Base-by-base conservation (phyloP, 202 grass and related monocot species). In the Elaeis oleifera region DNA sequence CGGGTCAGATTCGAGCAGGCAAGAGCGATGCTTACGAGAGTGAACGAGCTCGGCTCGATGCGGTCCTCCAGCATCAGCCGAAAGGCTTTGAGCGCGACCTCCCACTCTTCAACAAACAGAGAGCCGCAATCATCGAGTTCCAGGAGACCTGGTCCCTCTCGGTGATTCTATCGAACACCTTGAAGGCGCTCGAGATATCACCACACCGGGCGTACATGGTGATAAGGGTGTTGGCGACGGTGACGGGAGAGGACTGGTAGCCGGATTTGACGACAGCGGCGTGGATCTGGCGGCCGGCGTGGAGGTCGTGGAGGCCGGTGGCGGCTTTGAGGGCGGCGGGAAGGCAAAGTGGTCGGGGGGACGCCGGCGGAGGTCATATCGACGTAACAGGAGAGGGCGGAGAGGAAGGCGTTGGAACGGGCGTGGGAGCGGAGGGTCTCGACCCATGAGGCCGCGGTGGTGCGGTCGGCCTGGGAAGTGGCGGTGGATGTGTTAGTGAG, bases 121-220 rank as follows among this genome's bases (percentile, higher is more conserved):
- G 84, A 5, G 74, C 79, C 32, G 84, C 68, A 60, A 96, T 90
- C 56, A 83, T 50, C 14, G 92, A 91, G 59, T 96, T 91, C 74
- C 83, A 86, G 5, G 87, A 85, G 5, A 96, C 87, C 32, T 76
- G 79, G 68, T 96, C 91, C 32, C 79, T 78, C 13, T n/a, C 20
- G 60, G 67, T 58, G 13, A 74, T 76, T 64, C 54, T 64, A 16
- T 61, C 76, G 81, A 96, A 90, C 53, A 88, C 79, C 50, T 63
- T 50, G 23, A 96, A 76, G 6, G 87, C 81, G 1, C 76, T 69
- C 6, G 20, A 13, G 18, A 89, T 76, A 60, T 81, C 51, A 15
- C 92, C 74, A 58, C 84, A 89, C 2, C 79, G 81, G 0, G 92
- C 81, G 70, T 91, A 91, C 71, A 86, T 77, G 6, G 79, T 91